Conservation (phyloP, 176 grass and related monocot genomes). For the Poa annua region DNA sequence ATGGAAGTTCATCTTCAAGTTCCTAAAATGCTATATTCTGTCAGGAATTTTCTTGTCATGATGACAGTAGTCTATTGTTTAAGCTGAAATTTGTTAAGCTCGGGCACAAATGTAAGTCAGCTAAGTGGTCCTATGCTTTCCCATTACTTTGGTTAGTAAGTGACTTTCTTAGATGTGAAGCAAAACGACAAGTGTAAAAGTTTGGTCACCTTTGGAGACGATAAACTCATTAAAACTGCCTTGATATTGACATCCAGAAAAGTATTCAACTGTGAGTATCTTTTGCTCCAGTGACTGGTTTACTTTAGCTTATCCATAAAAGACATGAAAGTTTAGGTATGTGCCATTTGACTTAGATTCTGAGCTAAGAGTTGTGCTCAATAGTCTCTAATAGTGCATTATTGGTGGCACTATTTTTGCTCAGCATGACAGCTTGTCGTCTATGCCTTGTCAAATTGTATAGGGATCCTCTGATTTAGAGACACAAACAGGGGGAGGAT, state of each 20-base stretch:
- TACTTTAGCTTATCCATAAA: slow-evolving; percentile 39
- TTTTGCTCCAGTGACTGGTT: slow-evolving; percentile 30
- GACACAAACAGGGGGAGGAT: neutral
- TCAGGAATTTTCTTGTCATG: slow-evolving; percentile 4
- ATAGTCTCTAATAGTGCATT: slow-evolving; percentile 9
- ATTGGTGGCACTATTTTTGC: neutral
- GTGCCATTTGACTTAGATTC: slow-evolving; percentile 42
- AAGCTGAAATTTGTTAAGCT: slow-evolving; percentile 43
- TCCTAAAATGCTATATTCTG: slow-evolving; percentile 34
- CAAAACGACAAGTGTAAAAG: slow-evolving; percentile 35
- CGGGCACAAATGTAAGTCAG: neutral
- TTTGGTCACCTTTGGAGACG: slow-evolving; percentile 25
- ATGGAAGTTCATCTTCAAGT: slow-evolving; percentile 47
- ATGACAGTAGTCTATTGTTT: slow-evolving; percentile 21
- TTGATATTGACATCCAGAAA: slow-evolving; percentile 51
- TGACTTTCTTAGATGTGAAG: slow-evolving; percentile 20
- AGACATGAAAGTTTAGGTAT: slow-evolving; percentile 36
- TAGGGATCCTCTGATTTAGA: neutral
- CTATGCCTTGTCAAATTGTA: neutral
- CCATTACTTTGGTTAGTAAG: neutral
- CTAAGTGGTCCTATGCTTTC: slow-evolving; percentile 5
- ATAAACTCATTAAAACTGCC: slow-evolving; percentile 26
- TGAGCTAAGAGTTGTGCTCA: slow-evolving; percentile 27
- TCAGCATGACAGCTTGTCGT: slow-evolving; percentile 6
- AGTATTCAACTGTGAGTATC: slow-evolving; percentile 30